phyloP scores from a whole-genome alignment of 345 rosid genomes.

The Pugionium dolabratum region DNA sequence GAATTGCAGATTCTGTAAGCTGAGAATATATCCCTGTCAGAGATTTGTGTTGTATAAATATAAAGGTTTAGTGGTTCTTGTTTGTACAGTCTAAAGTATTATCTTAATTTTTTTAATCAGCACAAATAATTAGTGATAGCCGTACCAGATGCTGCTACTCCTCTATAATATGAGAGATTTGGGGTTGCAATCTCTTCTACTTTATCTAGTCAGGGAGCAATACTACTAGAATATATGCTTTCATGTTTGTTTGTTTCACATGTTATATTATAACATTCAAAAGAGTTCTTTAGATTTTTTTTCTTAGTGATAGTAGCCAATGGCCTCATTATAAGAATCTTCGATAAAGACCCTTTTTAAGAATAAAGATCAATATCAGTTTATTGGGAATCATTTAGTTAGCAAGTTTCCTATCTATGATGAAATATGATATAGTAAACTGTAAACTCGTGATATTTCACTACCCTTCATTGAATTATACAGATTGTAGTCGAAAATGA shows the following conservation, averaged over 20 bases:
- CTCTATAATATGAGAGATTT: conserved; percentile 9
- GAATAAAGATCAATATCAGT: conserved; percentile 35
- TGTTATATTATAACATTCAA: conserved; percentile 12
- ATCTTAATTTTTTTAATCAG: conserved; percentile 11
- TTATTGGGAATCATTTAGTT: conserved; percentile 16
- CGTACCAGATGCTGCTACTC: conserved; percentile 35
- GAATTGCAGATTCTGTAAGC: conserved; percentile 25
- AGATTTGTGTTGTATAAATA: conserved; percentile 21
- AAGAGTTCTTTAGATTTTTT: neutral
- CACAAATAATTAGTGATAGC: conserved; percentile 21
- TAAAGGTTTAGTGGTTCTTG: conserved; percentile 23
- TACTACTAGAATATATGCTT: conserved; percentile 43
- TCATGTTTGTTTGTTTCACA: conserved; percentile 7
- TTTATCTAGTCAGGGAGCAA: conserved; percentile 45
- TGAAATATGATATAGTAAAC: too few relatives aligned
- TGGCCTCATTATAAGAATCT: conserved; percentile 32
- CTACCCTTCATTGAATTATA: conserved; percentile 4
- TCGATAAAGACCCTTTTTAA: conserved; percentile 15
- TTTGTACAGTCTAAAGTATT: conserved; percentile 13
- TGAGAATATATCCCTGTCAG: conserved; percentile 33
- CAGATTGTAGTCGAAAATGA: neutral
- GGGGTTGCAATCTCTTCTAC: conserved; percentile 28
- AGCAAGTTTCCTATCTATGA: neutral
- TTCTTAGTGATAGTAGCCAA: conserved; percentile 27
- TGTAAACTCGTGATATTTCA: neutral